Evolutionary conservation across 2,329 filamentous ascomycete genomes (phyloP).

Genomic region (Aspergillus sp.): DNA sequence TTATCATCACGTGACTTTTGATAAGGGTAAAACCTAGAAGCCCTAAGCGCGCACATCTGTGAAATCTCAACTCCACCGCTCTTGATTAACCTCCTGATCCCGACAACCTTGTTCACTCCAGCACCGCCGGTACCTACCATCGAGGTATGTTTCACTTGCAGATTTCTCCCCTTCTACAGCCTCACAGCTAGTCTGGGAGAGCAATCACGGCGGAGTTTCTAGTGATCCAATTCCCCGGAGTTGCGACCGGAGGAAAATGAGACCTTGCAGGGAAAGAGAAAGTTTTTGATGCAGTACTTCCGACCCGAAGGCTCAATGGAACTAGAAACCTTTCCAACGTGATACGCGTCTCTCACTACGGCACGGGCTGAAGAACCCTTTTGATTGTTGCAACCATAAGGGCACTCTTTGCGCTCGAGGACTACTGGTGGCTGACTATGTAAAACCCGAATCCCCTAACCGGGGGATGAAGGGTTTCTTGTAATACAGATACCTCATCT

Average conservation of each 20-base stretch:
- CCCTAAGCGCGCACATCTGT: conserved; percentile 35
- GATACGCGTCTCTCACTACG: conserved; percentile 46
- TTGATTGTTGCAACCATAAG: conserved; percentile 40
- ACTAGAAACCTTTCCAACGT: conserved; percentile 24
- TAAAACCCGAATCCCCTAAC: conserved; percentile 10
- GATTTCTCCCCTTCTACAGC: conserved; percentile 27
- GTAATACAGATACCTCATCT: conserved; percentile 39
- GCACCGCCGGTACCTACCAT: conserved; percentile 28
- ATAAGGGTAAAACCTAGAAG: conserved; percentile 29
- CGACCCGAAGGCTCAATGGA: conserved; percentile 7
- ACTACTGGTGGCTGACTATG: conserved; percentile 64
- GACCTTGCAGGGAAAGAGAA: conserved; percentile 6
- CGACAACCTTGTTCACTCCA: conserved; percentile 28
- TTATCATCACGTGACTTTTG: conserved; percentile 26
- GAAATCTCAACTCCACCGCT: conserved; percentile 17
- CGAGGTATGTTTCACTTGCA: conserved; percentile 43
- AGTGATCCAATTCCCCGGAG: conserved; percentile 15
- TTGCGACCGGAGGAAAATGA: conserved; percentile 13
- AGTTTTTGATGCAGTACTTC: not conserved
- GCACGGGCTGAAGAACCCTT: conserved; percentile 69
- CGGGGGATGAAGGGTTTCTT: not conserved
- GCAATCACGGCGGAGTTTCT: conserved; percentile 38
- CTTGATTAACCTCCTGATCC: conserved; percentile 10
- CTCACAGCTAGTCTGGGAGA: conserved; percentile 46
- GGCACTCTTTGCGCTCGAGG: conserved; percentile 69